Percentiles rank a stretch among this genome's conserved stretches.
Conservation (phyloP, 768 basidiomycete genomes). For the Suillus tomentosus region DNA sequence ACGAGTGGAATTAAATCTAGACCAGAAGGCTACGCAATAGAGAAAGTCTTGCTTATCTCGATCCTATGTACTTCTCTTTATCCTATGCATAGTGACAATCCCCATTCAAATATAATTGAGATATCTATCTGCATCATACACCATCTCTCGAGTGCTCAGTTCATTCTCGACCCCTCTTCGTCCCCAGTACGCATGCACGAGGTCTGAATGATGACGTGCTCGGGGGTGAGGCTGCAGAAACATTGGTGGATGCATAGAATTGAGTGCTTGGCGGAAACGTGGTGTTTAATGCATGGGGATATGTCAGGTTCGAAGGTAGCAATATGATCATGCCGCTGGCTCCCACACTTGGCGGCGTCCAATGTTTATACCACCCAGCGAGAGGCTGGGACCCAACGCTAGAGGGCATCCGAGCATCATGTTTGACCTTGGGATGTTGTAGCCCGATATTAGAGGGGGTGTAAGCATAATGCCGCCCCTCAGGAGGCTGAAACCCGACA, state of each 20-base stretch:
- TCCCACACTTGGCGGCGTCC: background rate
- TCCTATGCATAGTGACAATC: conserved; percentile 18
- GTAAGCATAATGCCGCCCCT: background rate
- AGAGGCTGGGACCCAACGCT: background rate
- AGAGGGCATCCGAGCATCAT: background rate
- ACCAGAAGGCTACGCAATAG: too few species aligned
- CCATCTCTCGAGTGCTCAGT: too few species aligned
- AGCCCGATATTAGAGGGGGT: background rate
- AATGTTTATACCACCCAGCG: background rate
- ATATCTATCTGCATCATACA: background rate
- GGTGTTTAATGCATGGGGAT: background rate
- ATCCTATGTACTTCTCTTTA: too few species aligned
- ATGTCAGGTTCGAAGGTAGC: background rate
- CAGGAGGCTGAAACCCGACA: background rate
- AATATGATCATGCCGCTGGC: background rate
- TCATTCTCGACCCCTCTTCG: background rate
- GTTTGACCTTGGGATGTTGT: background rate
- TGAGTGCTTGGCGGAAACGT: background rate
- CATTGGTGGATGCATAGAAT: background rate
- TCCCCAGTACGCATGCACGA: background rate
- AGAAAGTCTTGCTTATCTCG: too few species aligned
- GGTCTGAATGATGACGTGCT: background rate
- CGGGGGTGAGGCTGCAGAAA: background rate
- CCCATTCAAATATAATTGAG: conserved; percentile 10
- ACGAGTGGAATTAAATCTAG: too few species aligned